Conservation (phyloP, 495 filamentous ascomycete genomes). For the Daldinia vernicosa region DNA sequence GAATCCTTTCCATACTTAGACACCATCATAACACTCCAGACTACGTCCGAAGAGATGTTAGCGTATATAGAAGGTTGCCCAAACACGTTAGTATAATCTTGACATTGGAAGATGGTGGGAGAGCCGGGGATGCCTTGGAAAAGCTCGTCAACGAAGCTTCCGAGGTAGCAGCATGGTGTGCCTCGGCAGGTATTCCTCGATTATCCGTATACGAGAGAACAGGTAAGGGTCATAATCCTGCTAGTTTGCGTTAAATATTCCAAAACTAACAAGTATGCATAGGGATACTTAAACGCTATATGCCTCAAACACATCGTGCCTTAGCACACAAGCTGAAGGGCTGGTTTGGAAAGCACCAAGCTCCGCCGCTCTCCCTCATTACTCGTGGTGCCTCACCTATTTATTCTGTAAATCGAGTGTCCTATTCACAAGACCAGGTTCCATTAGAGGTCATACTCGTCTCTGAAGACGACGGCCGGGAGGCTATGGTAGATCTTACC, state of each 20-base stretch:
- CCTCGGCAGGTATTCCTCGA: constrained; percentile 82
- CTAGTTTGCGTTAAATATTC: background rate
- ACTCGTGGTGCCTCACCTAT: constrained; percentile 77
- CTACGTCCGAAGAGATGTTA: constrained; percentile 89
- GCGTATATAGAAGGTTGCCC: constrained; percentile 72
- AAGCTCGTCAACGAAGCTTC: constrained; percentile 87
- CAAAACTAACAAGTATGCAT: constrained; percentile 18
- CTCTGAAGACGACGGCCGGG: constrained; percentile 85
- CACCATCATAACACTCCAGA: constrained; percentile 95
- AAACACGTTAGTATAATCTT: constrained; percentile 89
- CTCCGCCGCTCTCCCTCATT: constrained; percentile 73
- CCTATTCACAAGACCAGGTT: constrained; percentile 31
- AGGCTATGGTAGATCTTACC: constrained; percentile 93
- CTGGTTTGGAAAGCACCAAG: constrained; percentile 78
- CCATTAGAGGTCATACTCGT: constrained; percentile 85
- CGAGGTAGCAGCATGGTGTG: constrained; percentile 90
- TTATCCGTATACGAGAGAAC: constrained; percentile 91
- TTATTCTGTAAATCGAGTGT: constrained; percentile 44
- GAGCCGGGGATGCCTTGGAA: constrained; percentile 73
- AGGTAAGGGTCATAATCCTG: constrained; percentile 61
- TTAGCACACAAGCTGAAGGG: constrained; percentile 76
- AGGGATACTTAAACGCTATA: constrained; percentile 88
- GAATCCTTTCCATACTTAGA: constrained; percentile 78
- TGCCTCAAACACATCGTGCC: constrained; percentile 76
- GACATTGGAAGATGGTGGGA: constrained; percentile 73